Conservation (phyloP, 768 basidiomycete genomes). For the Amylocystis lapponica region DNA sequence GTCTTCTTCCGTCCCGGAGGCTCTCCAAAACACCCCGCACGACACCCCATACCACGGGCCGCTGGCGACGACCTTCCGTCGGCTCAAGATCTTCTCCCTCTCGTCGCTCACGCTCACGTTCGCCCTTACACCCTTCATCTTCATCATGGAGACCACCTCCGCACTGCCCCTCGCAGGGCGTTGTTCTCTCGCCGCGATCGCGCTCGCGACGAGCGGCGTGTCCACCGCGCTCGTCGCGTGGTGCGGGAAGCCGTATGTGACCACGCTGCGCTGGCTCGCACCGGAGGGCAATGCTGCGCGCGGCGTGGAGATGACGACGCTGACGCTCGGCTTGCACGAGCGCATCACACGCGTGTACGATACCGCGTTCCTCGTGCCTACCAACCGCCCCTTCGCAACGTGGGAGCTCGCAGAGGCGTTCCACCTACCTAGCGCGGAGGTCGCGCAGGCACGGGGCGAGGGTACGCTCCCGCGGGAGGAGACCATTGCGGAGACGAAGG, state of each 20-base stretch:
- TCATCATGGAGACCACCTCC: slow-evolving; percentile 62
- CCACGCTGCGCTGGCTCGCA: slow-evolving; percentile 46
- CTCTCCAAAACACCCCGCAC: background rate
- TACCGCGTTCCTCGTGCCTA: slow-evolving; percentile 61
- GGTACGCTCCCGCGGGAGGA: slow-evolving; percentile 43
- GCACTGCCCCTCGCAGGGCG: slow-evolving; percentile 67
- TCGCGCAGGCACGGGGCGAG: slow-evolving; percentile 35
- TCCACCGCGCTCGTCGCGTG: slow-evolving; percentile 72
- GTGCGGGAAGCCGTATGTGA: slow-evolving; percentile 74
- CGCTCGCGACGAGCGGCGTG: slow-evolving; percentile 64
- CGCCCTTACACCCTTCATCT: slow-evolving; percentile 72
- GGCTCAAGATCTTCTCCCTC: slow-evolving; percentile 79
- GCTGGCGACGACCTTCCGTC: slow-evolving; percentile 63
- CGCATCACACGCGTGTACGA: slow-evolving; percentile 73
- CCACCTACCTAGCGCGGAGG: slow-evolving; percentile 35
- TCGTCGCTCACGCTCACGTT: slow-evolving; percentile 67
- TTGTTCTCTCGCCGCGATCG: slow-evolving; percentile 59
- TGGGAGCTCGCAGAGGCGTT: slow-evolving; percentile 69
- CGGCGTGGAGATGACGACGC: slow-evolving; percentile 63
- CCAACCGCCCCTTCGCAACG: slow-evolving; percentile 66
- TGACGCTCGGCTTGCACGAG: slow-evolving; percentile 51
- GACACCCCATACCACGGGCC: slow-evolving; percentile 60
- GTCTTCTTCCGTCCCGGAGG: background rate
- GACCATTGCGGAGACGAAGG: slow-evolving; percentile 73
- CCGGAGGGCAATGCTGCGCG: slow-evolving; percentile 32